These are phyloP conservation scores for Lantana camara DNA, from an alignment of 257 asterid species.

Conservation along the genomic window DNA sequence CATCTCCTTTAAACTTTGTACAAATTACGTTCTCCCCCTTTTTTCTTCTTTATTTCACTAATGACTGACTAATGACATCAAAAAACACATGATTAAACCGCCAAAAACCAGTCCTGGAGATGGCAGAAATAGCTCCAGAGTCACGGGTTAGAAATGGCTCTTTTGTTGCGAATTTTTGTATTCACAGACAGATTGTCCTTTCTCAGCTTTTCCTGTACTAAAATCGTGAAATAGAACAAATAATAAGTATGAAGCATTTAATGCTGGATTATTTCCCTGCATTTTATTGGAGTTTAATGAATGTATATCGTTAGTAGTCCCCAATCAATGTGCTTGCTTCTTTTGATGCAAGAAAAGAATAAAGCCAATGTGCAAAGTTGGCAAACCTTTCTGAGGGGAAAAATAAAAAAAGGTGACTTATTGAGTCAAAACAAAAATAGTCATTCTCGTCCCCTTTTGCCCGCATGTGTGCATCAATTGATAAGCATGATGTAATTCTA, in stretches of 20 bases:
- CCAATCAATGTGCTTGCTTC: conserved; percentile 47
- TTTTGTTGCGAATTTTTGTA: background rate
- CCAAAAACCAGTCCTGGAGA: background rate
- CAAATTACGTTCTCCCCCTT: background rate
- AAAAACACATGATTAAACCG: background rate
- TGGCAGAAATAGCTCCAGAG: background rate
- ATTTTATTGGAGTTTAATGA: conserved; percentile 27
- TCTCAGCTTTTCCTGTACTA: background rate
- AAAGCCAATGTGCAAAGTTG: conserved; percentile 55
- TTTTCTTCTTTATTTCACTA: background rate
- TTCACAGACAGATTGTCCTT: background rate
- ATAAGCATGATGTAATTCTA: conserved; percentile 24
- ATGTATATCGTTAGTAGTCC: conserved; percentile 40
- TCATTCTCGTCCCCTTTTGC: conserved; percentile 9
- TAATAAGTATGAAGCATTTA: conserved; percentile 36
- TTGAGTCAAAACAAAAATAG: conserved; percentile 37
- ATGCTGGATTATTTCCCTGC: conserved; percentile 12
- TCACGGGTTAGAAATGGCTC: background rate
- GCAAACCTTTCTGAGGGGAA: conserved; percentile 22
- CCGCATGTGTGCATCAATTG: conserved; percentile 40
- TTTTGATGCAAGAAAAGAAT: conserved; percentile 57
- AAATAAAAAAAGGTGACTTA: no score
- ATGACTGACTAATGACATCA: no score
- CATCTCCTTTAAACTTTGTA: background rate
- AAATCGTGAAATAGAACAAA: background rate